These are phyloP conservation scores for Cladorrhinum sp. DNA, from an alignment of 2,329 filamentous ascomycete genomes.

Conservation along the genomic window DNA sequence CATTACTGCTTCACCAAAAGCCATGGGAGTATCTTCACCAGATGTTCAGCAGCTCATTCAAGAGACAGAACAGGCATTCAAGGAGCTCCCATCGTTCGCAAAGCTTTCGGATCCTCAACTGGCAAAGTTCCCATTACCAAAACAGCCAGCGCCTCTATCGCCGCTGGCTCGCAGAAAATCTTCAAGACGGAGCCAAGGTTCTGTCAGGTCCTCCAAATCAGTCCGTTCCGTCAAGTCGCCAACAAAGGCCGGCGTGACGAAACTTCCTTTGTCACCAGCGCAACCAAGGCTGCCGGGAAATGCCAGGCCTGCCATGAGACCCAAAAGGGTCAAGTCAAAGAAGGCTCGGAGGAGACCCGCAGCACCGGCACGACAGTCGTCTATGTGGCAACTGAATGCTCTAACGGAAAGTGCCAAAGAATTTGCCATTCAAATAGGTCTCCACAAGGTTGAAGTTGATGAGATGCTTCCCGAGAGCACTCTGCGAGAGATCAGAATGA, in stretches of 20 bases:
- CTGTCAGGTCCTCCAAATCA: constrained; percentile 19
- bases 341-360: constrained; percentile 33
- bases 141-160: constrained; percentile 9
- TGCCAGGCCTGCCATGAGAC: constrained; percentile 25
- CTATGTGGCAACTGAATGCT: constrained; percentile 47
- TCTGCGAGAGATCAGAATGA: constrained; percentile 45
- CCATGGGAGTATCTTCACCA: constrained; percentile 17
- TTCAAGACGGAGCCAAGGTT: constrained; percentile 25
- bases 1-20: neutral
- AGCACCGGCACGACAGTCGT: constrained; percentile 31
- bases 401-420: constrained; percentile 54
- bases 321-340: constrained; percentile 43
- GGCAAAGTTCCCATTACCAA: constrained; percentile 17
- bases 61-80: constrained; percentile 51
- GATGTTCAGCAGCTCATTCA: constrained; percentile 46
- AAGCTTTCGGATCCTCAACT: constrained; percentile 25
- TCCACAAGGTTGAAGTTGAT: constrained; percentile 55
- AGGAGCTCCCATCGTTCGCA: constrained; percentile 42
- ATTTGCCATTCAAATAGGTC: constrained; percentile 49
- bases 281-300: constrained; percentile 32
- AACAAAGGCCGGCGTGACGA: constrained; percentile 25
- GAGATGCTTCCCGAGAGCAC: constrained; percentile 57
- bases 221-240: constrained; percentile 23
- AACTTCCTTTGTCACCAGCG: constrained; percentile 20
- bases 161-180: constrained; percentile 23